Conservation (phyloP, 345 rosid species). For the Bruguiera parviflora region DNA sequence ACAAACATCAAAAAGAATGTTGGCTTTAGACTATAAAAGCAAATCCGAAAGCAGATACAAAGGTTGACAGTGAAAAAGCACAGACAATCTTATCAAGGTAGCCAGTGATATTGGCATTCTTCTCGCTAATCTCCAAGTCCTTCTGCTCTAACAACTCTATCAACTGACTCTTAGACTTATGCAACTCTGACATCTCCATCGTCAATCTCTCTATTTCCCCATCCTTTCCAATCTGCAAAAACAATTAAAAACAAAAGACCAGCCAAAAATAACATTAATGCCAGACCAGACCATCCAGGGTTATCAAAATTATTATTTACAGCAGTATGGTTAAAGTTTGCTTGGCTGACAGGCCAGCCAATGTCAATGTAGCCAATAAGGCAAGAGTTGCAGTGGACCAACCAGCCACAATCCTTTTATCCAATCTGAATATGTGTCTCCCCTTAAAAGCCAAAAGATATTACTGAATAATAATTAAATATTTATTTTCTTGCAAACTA, state of each 20-base stretch:
- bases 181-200: slow-evolving; percentile 64
- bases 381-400: no score
- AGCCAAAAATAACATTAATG: not conserved
- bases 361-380: no score
- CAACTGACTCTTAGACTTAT: slow-evolving; percentile 82
- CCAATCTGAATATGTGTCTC: no score
- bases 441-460: no score
- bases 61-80: slow-evolving; percentile 4
- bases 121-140: slow-evolving; percentile 74
- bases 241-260: not conserved
- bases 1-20: slow-evolving; percentile 7
- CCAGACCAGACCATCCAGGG: no score
- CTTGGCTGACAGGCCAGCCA: no score
- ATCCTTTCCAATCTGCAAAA: slow-evolving; percentile 72
- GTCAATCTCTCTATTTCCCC: slow-evolving; percentile 75
- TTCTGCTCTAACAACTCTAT: slow-evolving; percentile 78
- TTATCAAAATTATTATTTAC: no score
- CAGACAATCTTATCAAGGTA: slow-evolving; percentile 85
- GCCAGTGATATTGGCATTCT: slow-evolving; percentile 58
- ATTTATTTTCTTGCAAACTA: no score
- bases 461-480: no score
- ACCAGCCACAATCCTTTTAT: no score
- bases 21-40: not conserved
- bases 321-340: no score
- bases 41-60: not conserved